Conservation (phyloP, 106 monocot genomes). For the Posidonia australis region DNA sequence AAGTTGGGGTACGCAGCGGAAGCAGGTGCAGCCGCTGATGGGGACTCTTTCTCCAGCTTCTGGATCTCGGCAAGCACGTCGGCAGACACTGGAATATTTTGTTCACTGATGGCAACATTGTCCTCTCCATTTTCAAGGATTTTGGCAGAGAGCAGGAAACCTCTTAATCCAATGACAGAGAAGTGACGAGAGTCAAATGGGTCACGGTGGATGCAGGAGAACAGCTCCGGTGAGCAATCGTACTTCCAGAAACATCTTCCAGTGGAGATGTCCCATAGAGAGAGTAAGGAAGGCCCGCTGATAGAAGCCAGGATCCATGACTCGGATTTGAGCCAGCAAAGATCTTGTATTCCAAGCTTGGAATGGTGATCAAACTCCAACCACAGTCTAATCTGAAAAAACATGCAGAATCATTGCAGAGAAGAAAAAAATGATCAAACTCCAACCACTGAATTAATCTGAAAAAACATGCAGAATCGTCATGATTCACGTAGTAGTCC, state of each 20-base stretch:
- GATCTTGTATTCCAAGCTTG: conserved; percentile 72
- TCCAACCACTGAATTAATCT: too few relatives aligned
- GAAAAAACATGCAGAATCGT: not conserved
- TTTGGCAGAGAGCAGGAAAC: conserved; percentile 73
- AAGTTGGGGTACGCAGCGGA: conserved; percentile 46
- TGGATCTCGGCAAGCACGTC: conserved; percentile 41
- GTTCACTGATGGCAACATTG: conserved; percentile 48
- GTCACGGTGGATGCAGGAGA: conserved; percentile 84
- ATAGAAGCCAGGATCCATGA: conserved; percentile 71
- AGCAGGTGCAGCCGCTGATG: conserved; percentile 32
- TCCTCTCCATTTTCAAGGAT: conserved; percentile 19
- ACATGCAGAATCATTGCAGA: not conserved
- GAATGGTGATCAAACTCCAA: conserved; percentile 40
- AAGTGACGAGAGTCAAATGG: conserved; percentile 83
- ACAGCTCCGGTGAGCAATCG: conserved; percentile 70
- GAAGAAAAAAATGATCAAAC: not conserved
- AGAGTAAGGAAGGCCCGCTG: conserved; percentile 61
- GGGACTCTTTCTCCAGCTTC: conserved; percentile 43
- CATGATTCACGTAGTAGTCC: too few relatives aligned
- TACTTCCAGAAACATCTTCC: conserved; percentile 88
- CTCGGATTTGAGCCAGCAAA: conserved; percentile 82
- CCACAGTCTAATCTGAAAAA: conserved; percentile 21
- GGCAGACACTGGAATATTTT: conserved; percentile 25
- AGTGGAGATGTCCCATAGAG: conserved; percentile 57
- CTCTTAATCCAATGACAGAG: conserved; percentile 51